Conservation (phyloP, 2,329 filamentous ascomycete species). For the Colletotrichum sp. region DNA sequence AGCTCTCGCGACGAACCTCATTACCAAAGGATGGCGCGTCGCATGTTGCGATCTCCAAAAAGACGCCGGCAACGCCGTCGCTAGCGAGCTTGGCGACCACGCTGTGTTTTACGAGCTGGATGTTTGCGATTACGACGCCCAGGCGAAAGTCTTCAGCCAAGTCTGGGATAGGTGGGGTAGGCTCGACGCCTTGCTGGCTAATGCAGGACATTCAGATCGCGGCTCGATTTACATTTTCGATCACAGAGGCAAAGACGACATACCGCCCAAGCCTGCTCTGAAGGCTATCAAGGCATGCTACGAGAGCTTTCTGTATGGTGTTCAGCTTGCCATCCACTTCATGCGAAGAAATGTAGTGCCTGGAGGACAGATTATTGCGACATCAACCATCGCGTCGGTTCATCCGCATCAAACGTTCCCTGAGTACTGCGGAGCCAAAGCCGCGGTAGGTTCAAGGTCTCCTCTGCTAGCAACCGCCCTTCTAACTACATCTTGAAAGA, state of each 20-base stretch:
- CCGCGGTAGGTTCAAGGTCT: neutral
- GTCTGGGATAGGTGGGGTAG: neutral
- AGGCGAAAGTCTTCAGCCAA: neutral
- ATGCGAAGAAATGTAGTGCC: neutral
- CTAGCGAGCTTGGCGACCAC: neutral
- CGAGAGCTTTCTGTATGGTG: neutral
- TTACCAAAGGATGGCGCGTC: neutral
- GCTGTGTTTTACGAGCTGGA: neutral
- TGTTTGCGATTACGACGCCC: neutral
- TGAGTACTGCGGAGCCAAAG: neutral
- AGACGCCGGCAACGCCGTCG: neutral
- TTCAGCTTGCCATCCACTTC: neutral
- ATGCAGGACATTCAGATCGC: neutral
- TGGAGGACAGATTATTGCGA: neutral
- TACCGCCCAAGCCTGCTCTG: neutral
- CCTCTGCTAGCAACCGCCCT: neutral
- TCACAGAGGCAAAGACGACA: neutral
- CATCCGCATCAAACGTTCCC: neutral
- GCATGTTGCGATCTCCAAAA: neutral
- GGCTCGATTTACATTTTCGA: neutral
- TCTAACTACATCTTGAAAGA: neutral
- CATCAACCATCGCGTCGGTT: neutral
- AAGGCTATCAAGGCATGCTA: neutral
- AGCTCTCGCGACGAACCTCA: neutral
- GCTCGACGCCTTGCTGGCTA: neutral